These are phyloP conservation scores for Gossypium stocksii DNA, from an alignment of 345 rosid genomes.

Conservation along the genomic window DNA sequence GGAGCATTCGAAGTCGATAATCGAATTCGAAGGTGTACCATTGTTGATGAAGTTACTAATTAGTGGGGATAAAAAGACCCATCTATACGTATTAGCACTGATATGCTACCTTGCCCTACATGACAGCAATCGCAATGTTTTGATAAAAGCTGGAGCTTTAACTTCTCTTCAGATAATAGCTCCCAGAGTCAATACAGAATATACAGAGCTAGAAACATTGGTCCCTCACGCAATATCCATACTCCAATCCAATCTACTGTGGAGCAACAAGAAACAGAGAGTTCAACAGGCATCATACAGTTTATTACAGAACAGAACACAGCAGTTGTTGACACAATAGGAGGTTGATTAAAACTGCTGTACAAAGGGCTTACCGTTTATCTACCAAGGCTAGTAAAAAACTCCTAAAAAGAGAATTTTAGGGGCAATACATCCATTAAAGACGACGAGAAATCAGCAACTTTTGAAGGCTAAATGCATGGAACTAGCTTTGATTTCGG, in stretches of 20 bases:
- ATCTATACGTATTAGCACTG: conserved; percentile 37
- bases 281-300: neutral
- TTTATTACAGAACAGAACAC: neutral
- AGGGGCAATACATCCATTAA: neutral
- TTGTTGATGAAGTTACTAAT: conserved; percentile 50
- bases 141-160: conserved; percentile 63
- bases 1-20: too few relatives aligned
- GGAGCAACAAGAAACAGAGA: neutral
- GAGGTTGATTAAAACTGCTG: neutral
- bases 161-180: conserved; percentile 66
- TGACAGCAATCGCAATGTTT: conserved; percentile 37
- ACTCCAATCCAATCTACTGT: conserved; percentile 30
- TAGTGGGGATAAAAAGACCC: conserved; percentile 23
- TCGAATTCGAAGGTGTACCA: too few relatives aligned
- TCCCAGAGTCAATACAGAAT: conserved; percentile 33
- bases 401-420: neutral
- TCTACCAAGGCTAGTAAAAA: neutral
- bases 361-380: neutral
- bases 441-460: neutral
- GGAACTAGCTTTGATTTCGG: neutral
- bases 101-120: conserved; percentile 66
- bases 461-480: neutral
- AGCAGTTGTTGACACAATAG: neutral
- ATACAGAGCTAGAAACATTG: conserved; percentile 56
- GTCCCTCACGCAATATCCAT: conserved; percentile 46